These are phyloP conservation scores for Ogataea hybrid DNA, from an alignment of 1,139 yeast species.

Conservation along the genomic window DNA sequence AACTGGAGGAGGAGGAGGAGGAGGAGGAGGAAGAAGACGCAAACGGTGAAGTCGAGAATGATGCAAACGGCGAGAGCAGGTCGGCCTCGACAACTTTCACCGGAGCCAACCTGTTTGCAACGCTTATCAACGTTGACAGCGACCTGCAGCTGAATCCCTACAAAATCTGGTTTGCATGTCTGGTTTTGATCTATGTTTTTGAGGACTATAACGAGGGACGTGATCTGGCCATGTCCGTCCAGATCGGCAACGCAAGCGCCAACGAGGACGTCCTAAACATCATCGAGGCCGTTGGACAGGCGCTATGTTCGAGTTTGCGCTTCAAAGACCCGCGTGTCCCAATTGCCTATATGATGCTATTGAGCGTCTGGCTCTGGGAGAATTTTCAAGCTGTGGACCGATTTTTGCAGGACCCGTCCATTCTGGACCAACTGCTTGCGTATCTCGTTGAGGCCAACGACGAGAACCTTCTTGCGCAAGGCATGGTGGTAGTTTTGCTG, in stretches of 20 bases:
- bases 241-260: conserved; percentile 60
- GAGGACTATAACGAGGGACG: conserved; percentile 54
- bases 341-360: conserved; percentile 72
- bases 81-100: conserved; percentile 17
- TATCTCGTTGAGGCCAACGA: conserved; percentile 63
- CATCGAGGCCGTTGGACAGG: conserved; percentile 77
- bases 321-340: conserved; percentile 73
- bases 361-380: conserved; percentile 77
- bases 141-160: conserved; percentile 81
- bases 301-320: conserved; percentile 64
- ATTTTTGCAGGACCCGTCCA: conserved; percentile 66
- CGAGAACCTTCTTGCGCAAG: conserved; percentile 62
- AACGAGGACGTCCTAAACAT: conserved; percentile 77
- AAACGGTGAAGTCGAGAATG: conserved; percentile 8
- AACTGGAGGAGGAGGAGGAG: too few relatives aligned
- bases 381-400: conserved; percentile 74
- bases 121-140: conserved; percentile 75
- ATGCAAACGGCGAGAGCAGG: conserved; percentile 3
- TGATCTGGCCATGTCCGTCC: conserved; percentile 50
- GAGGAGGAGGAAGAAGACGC: conserved; percentile 5
- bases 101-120: conserved; percentile 56
- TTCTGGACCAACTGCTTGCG: conserved; percentile 64
- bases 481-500: conserved; percentile 67
- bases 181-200: conserved; percentile 61
- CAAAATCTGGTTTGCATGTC: conserved; percentile 80